Base-by-base conservation (phyloP, 2,329 filamentous ascomycete genomes). In the Claviceps pusilla region DNA sequence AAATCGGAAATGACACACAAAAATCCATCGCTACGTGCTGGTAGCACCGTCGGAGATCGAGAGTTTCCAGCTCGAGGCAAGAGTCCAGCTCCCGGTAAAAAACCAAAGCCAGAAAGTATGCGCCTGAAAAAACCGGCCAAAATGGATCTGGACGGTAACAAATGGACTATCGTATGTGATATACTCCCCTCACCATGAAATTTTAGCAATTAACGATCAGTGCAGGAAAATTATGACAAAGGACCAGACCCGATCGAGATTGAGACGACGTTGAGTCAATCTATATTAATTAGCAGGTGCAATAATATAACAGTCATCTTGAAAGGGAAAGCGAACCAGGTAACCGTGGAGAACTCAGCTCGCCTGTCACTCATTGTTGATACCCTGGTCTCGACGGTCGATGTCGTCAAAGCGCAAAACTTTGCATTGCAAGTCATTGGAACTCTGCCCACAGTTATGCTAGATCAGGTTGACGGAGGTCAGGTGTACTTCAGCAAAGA, bases 1-100 rank as follows among this genome's bases (percentile, higher is more conserved):
- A 86, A 84, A 66, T 93, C 87, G 53, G 78, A 97, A 69, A 96
- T 96, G 91, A 98, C 93, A 57, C 93, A 98, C 73, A 97, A 97
- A 76, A 98, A 98, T 71, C 93, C 93, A 14, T 81, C 83, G 10
- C 76, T 98, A 55, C 84, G 93, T 58, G 79, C 87, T 29, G 75
- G 76, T 57, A 86, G 87, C 12, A 78, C 80, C 2, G 87, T 91
- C 3, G 76, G 86, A 33, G 79, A 77, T 28, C 76, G 75, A 56
- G 73, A 74, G 45, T 68, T 71, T 12, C 75, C 76, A 7, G 65
- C 73, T 29, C 79, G 87, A 50, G 82, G 79, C 55, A 95, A 93
- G 77, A 94, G 87, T 59, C 90, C 89, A 2, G 86, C 87, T 19
- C 93, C 93, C 1, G 86, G 83, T 60, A 91, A 89, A 71, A 90